Percentiles rank a stretch among this genome's conserved stretches.
Evolutionary conservation across 2,329 filamentous ascomycete genomes (phyloP).

Genomic region (Botryotinia globosa): DNA sequence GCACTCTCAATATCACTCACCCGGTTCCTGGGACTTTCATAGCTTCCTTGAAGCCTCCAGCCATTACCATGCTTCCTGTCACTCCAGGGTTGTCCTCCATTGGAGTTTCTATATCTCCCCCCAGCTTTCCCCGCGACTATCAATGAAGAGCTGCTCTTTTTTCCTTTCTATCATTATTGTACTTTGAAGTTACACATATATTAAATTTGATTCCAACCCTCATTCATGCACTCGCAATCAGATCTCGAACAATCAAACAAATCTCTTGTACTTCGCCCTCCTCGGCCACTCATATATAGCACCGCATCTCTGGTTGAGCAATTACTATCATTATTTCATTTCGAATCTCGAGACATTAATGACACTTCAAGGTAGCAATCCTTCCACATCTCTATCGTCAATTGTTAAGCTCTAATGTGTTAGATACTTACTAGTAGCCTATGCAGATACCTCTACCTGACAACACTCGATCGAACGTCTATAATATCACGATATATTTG

Average conservation of each 20-base stretch:
- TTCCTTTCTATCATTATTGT: slow-evolving; percentile 8
- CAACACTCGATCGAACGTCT: neutral
- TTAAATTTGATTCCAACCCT: neutral
- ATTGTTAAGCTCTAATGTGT: slow-evolving; percentile 12
- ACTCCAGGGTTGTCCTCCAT: slow-evolving; percentile 17
- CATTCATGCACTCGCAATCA: slow-evolving; percentile 20
- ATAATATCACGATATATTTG: slow-evolving; percentile 16
- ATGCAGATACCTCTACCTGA: slow-evolving; percentile 19
- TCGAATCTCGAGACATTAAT: slow-evolving; percentile 6
- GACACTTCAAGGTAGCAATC: slow-evolving; percentile 9
- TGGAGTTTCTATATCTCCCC: slow-evolving; percentile 18
- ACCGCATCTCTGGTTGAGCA: slow-evolving; percentile 3
- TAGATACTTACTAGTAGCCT: slow-evolving; percentile 18
- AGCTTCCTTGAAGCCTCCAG: slow-evolving; percentile 9
- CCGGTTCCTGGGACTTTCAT: slow-evolving; percentile 19
- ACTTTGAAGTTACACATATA: slow-evolving; percentile 17
- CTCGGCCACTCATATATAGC: slow-evolving; percentile 2
- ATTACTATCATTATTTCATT: neutral
- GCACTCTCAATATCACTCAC: slow-evolving; percentile 18
- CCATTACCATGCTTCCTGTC: slow-evolving; percentile 11
- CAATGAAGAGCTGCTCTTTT: slow-evolving; percentile 11
- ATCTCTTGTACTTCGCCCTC: slow-evolving; percentile 17
- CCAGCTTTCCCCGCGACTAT: slow-evolving; percentile 7
- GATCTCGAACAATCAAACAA: slow-evolving; percentile 13
- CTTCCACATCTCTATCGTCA: neutral